Evolutionary conservation across 139 green algal genomes (phyloP), one percentile per base, ranked within the genome.

Genomic region (Axilococcus clingmanii): DNA sequence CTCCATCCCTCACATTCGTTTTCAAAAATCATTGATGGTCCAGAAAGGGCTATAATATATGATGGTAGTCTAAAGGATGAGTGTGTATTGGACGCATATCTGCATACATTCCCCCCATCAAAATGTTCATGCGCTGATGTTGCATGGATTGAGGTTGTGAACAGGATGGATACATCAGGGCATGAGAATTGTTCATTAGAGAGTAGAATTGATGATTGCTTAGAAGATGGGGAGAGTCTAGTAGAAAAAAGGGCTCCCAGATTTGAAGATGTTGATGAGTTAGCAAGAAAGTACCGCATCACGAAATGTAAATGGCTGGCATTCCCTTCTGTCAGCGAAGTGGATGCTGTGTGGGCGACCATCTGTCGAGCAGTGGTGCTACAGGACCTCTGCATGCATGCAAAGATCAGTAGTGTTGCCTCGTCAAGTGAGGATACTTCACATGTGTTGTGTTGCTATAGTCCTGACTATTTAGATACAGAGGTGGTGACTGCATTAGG

Each of bases 1-100:
- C 42, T 72, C 30, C 49, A 72, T 51, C 50, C 63, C 40, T 53
- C 37, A 14, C 63, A 71, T 54, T 25, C 25, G 5, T 61, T 71
- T 12, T 6, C 5, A 12, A 65, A 42, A 37, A 41, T 69, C 7
- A 19, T 43, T 3, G 27, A 30, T 3, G 63, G 63, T 3, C 63
- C 63, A 6, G 63, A 71, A 24, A 40, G 63, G 1, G 63, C 63
- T 2, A 57, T 70, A n/a, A 46, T 69, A 8, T 69, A 52, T 23
- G 19, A 0, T 4, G n/a, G 20, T 55, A 19, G 7, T 31, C 1
- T n/a, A 17, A 43, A 15, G 27, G 33, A 55, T 43, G n/a, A 46
- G 15, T n/a, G n/a, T n/a, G n/a, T n/a, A n/a, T 1, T 36, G 9
- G 12, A 9, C 7, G 27, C 38, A 2, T 71, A 71, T 22, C 40